phyloP scores from a whole-genome alignment of 768 basidiomycete genomes.

The Tricholoma bakamatsutake region DNA sequence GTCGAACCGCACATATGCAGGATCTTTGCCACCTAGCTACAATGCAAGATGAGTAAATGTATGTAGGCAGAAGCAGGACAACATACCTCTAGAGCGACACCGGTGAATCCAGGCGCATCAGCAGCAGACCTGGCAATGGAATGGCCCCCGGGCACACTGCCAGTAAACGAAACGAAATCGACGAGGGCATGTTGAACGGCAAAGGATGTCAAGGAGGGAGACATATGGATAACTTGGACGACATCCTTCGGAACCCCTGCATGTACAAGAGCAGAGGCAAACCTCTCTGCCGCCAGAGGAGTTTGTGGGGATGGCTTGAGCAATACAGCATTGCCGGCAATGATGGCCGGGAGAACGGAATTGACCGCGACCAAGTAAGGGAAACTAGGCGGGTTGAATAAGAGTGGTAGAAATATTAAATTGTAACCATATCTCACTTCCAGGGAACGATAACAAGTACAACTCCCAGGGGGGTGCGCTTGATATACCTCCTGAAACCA shows the following conservation, averaged over 20 bases:
- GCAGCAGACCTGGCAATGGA: constrained; percentile 69
- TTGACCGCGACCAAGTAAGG: constrained; percentile 91
- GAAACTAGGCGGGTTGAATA: constrained; percentile 42
- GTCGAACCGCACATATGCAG: constrained; percentile 89
- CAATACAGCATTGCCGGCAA: constrained; percentile 87
- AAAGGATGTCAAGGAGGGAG: constrained; percentile 51
- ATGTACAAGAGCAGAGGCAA: constrained; percentile 57
- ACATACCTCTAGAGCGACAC: constrained; percentile 75
- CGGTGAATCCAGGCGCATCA: constrained; percentile 68
- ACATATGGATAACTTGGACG: constrained; percentile 72
- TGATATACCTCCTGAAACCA: constrained; percentile 80
- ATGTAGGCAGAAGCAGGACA: not conserved
- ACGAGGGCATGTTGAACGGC: constrained; percentile 62
- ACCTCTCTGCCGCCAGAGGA: constrained; percentile 79
- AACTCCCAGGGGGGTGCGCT: constrained; percentile 79
- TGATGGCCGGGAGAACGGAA: constrained; percentile 83
- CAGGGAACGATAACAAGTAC: constrained; percentile 86
- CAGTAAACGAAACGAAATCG: constrained; percentile 88
- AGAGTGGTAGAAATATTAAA: not conserved
- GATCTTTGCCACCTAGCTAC: constrained; percentile 95
- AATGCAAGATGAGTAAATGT: not conserved
- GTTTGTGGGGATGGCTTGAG: constrained; percentile 98
- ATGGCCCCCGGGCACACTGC: constrained; percentile 70
- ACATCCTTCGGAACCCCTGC: constrained; percentile 78
- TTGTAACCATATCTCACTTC: constrained; percentile 56